Percentiles rank a stretch among this genome's conserved stretches.
Evolutionary conservation across 2,329 filamentous ascomycete genomes (phyloP).

Genomic region (Periconia sp.): DNA sequence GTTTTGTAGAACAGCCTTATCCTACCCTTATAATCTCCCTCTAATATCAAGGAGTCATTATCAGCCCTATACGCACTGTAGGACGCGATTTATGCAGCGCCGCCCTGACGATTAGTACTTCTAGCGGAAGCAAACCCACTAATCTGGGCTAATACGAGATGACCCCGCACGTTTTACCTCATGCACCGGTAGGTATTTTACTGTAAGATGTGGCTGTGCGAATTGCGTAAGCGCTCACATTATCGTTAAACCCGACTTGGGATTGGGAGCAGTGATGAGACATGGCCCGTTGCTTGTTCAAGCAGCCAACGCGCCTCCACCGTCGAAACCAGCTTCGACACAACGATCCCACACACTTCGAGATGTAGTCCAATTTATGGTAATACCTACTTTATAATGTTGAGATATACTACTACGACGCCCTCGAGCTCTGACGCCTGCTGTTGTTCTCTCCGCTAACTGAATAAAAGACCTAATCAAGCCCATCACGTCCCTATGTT

Average conservation of each 20-base stretch:
- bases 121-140: neutral
- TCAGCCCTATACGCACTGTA: neutral
- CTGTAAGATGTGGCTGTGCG: conserved; percentile 1
- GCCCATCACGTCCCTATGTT: conserved; percentile 5
- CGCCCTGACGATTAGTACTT: neutral
- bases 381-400: conserved; percentile 8
- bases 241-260: conserved; percentile 2
- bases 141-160: neutral
- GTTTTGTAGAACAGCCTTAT: no score
- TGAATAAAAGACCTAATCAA: conserved; percentile 6
- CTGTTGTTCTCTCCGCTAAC: conserved; percentile 6
- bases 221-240: neutral
- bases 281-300: conserved; percentile 1
- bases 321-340: conserved; percentile 3
- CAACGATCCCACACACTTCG: conserved; percentile 5
- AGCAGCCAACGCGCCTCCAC: conserved; percentile 4
- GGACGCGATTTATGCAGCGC: neutral
- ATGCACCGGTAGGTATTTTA: neutral
- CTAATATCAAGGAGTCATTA: no score
- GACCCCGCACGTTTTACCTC: neutral
- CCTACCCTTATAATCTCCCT: no score
- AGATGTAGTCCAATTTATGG: conserved; percentile 7
- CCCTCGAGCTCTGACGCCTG: neutral
- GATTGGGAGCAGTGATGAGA: conserved; percentile 5
- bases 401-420: conserved; percentile 4